Evolutionary conservation across 768 basidiomycete genomes (phyloP).

Genomic region (Gloeostereum incarnatum): DNA sequence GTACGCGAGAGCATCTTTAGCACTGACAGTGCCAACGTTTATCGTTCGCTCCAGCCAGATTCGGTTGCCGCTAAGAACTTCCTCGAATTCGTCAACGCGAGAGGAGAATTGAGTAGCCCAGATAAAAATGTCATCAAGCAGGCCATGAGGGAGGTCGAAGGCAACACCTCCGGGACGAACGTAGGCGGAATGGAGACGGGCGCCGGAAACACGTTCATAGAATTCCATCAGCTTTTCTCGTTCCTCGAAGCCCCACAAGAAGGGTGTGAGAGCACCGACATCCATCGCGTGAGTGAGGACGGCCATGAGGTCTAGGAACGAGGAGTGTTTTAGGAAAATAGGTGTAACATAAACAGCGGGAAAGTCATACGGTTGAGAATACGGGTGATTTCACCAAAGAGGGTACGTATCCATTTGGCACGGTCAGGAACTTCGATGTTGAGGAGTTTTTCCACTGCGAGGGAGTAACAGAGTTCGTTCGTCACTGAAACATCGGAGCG

Average conservation of each 20-base stretch:
- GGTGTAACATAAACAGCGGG: background rate
- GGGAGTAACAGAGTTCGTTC: slow-evolving; percentile 94
- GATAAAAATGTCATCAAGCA: slow-evolving; percentile 96
- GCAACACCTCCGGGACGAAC: slow-evolving; percentile 97
- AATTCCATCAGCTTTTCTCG: slow-evolving; percentile 99
- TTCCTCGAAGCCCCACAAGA: slow-evolving; percentile 99
- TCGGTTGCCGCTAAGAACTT: slow-evolving; percentile 94
- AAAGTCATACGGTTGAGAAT: slow-evolving; percentile 75
- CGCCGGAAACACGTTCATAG: slow-evolving; percentile 98
- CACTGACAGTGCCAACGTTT: slow-evolving; percentile 84
- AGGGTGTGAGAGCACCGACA: slow-evolving; percentile 95
- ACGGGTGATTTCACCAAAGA: slow-evolving; percentile 96
- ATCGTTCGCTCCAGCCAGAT: slow-evolving; percentile 97
- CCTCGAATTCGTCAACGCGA: slow-evolving; percentile 94
- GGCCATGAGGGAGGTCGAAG: slow-evolving; percentile 94
- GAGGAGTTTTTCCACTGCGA: slow-evolving; percentile 96
- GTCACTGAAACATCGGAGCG: slow-evolving; percentile 69
- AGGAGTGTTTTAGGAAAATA: background rate
- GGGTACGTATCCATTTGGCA: slow-evolving; percentile 95
- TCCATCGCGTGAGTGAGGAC: slow-evolving; percentile 94
- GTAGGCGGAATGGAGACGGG: slow-evolving; percentile 96
- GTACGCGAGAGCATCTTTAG: slow-evolving; percentile 87
- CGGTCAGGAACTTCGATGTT: slow-evolving; percentile 96
- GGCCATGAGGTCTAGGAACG: slow-evolving; percentile 79
- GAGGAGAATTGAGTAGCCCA: slow-evolving; percentile 94